Percentiles rank a stretch among this genome's conserved stretches.
phyloP scores from a whole-genome alignment of 495 filamentous ascomycete genomes.

The Evansstolkia leycettana region DNA sequence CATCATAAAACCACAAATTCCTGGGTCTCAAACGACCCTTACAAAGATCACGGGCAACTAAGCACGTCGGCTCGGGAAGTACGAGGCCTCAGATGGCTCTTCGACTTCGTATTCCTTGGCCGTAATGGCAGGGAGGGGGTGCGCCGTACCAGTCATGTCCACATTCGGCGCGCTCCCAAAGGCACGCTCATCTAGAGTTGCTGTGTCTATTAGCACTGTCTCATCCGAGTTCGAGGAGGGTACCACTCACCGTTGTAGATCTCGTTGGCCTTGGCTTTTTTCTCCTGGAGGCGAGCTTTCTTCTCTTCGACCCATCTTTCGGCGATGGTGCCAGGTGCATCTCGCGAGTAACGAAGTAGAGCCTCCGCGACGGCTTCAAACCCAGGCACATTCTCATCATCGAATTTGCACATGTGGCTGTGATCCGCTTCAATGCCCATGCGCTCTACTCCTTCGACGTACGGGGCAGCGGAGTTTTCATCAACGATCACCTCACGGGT shows the following conservation, averaged over 20 bases:
- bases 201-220: conserved; percentile 8
- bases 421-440: conserved; percentile 76
- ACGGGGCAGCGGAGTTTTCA: conserved; percentile 60
- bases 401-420: conserved; percentile 81
- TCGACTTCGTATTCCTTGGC: conserved; percentile 29
- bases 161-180: conserved; percentile 15
- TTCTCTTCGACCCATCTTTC: conserved; percentile 54
- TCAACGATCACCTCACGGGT: conserved; percentile 57
- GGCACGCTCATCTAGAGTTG: conserved; percentile 7
- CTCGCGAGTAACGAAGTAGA: conserved; percentile 53
- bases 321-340: conserved; percentile 43
- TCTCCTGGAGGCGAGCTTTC: conserved; percentile 33
- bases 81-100: too few species aligned
- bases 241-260: conserved; percentile 20
- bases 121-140: conserved; percentile 20
- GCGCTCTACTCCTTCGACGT: conserved; percentile 59
- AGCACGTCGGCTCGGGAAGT: too few species aligned
- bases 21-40: too few species aligned
- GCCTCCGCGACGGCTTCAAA: conserved; percentile 63
- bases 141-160: conserved; percentile 18
- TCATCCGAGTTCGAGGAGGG: not conserved
- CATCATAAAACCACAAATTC: too few species aligned
- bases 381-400: conserved; percentile 56
- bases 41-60: too few species aligned
- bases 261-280: conserved; percentile 25